phyloP scores from a whole-genome alignment of 768 basidiomycete species.

The Lactifluus subvellereus region DNA sequence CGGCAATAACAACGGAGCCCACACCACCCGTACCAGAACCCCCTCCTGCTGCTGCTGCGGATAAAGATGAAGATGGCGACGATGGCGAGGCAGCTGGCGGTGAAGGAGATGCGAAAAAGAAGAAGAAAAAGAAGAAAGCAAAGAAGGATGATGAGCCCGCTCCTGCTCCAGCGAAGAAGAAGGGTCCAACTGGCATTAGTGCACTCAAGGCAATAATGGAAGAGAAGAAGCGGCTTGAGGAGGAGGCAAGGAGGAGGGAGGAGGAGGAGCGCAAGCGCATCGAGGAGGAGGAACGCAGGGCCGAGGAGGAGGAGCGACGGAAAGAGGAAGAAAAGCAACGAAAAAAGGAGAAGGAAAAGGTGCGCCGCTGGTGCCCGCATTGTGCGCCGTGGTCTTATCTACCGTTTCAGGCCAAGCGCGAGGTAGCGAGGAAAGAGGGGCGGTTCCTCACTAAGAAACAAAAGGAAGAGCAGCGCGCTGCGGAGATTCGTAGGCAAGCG shows the following conservation, averaged over 20 bases:
- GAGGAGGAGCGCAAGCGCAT: constrained; percentile 78
- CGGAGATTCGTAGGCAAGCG: constrained; percentile 86
- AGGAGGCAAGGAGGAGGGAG: constrained; percentile 63
- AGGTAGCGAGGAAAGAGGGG: constrained; percentile 90
- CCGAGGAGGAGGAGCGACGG: constrained; percentile 68
- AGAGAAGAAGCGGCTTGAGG: constrained; percentile 82
- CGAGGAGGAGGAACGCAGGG: constrained; percentile 82
- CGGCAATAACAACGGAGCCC: constrained; percentile 5
- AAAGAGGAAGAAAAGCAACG: constrained; percentile 81
- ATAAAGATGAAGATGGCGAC: constrained; percentile 52
- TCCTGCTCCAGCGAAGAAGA: constrained; percentile 62
- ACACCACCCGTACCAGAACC: constrained; percentile 29
- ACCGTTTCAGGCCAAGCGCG: constrained; percentile 67
- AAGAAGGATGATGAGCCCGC: constrained; percentile 72
- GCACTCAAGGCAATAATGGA: constrained; percentile 90
- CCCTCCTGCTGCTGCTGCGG: constrained; percentile 29
- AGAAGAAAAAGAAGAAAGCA: constrained; percentile 81
- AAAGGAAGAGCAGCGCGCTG: constrained; percentile 86
- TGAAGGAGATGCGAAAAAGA: constrained; percentile 45
- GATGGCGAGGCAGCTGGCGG: constrained; percentile 55
- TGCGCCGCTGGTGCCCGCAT: constrained; percentile 28
- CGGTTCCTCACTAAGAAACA: constrained; percentile 95
- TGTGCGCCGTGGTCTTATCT: constrained; percentile 2
- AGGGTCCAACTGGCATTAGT: constrained; percentile 57
- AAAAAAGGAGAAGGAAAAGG: constrained; percentile 87